A percentile compares a stretch with the other conserved stretches of the same genome.
Evolutionary conservation across 257 asterid genomes (phyloP).

Genomic region (Lycium barbarum): DNA sequence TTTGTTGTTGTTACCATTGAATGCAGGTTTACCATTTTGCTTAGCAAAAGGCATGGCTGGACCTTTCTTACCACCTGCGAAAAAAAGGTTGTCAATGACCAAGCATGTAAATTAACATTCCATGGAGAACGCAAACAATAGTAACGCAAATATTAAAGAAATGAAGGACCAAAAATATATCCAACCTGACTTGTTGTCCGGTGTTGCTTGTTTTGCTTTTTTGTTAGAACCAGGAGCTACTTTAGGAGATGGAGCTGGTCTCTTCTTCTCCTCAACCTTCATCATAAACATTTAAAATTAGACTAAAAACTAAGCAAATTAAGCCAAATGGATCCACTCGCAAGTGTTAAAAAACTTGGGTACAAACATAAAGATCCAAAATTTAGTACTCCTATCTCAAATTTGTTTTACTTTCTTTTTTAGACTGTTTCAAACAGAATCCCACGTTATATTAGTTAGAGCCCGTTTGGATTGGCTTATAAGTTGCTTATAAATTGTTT

Average conservation of each 20-base stretch:
- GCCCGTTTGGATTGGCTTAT: no score
- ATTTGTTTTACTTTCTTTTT: no score
- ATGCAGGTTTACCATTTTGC: conserved; percentile 24
- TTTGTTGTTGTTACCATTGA: conserved; percentile 23
- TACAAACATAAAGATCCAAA: neutral
- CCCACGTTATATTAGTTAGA: no score
- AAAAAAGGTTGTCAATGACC: neutral
- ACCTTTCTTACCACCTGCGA: conserved; percentile 29
- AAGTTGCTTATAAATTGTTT: no score
- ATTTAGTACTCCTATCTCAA: neutral
- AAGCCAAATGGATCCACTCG: neutral
- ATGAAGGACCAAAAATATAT: neutral
- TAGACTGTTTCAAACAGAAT: no score
- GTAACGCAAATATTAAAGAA: neutral
- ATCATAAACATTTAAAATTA: neutral
- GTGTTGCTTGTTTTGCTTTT: conserved; percentile 57
- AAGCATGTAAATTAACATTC: neutral
- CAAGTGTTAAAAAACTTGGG: neutral
- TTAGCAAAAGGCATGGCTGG: conserved; percentile 8
- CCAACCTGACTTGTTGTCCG: conserved; percentile 59
- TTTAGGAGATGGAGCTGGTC: conserved; percentile 47
- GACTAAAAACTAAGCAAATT: neutral
- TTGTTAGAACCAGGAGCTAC: conserved; percentile 45
- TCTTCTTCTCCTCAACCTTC: conserved; percentile 51
- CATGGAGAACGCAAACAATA: neutral